Conservation (phyloP, 768 basidiomycete genomes). For the Royoungia palumana region DNA sequence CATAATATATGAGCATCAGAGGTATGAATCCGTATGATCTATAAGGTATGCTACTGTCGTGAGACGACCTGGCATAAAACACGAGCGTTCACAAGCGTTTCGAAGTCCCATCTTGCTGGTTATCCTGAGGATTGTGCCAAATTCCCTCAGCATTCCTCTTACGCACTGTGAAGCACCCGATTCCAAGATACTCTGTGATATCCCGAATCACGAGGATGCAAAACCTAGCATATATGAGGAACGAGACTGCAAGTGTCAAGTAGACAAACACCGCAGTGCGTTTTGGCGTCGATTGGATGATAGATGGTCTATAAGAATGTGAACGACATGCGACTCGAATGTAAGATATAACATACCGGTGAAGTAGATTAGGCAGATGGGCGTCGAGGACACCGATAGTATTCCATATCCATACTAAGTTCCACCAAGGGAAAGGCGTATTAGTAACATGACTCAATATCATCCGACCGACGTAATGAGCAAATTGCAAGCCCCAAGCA, state of each 20-base stretch:
- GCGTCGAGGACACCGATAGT: slow-evolving; percentile 77
- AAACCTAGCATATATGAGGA: slow-evolving; percentile 72
- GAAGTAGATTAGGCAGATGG: slow-evolving; percentile 65
- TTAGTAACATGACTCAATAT: slow-evolving; percentile 92
- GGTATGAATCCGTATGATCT: neutral
- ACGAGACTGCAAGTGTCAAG: slow-evolving; percentile 63
- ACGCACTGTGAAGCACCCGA: slow-evolving; percentile 90
- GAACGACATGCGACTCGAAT: slow-evolving; percentile 4
- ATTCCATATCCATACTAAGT: slow-evolving; percentile 84
- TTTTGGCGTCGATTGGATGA: slow-evolving; percentile 67
- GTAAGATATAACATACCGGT: slow-evolving; percentile 46
- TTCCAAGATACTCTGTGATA: slow-evolving; percentile 88
- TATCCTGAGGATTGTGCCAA: slow-evolving; percentile 44
- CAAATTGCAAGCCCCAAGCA: slow-evolving; percentile 91
- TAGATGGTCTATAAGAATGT: slow-evolving; percentile 48
- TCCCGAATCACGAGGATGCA: slow-evolving; percentile 79
- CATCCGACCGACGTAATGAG: slow-evolving; percentile 87
- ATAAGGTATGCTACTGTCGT: neutral
- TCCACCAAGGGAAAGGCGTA: slow-evolving; percentile 80
- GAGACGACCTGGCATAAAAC: neutral
- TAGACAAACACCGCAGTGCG: slow-evolving; percentile 71
- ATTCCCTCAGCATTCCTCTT: slow-evolving; percentile 73
- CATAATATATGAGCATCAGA: neutral
- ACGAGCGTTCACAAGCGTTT: slow-evolving; percentile 18
- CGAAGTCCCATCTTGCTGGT: slow-evolving; percentile 22